These are phyloP conservation scores for Russula olivacea DNA, from an alignment of 768 basidiomycete genomes.

Conservation along the genomic window DNA sequence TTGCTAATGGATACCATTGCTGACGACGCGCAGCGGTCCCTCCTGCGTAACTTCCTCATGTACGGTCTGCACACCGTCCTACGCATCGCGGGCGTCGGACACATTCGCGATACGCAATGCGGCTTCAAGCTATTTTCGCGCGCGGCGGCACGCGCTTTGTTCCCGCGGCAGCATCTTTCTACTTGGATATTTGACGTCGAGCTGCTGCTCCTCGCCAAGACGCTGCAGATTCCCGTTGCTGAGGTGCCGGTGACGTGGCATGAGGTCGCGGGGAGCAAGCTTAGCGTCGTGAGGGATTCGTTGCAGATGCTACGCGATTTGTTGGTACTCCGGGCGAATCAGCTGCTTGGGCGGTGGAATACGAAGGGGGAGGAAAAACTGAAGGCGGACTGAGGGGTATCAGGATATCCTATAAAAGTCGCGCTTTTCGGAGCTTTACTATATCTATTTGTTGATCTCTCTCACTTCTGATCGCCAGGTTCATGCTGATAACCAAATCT, in stretches of 20 bases:
- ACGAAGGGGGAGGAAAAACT: background rate
- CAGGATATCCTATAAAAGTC: no score
- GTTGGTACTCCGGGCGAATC: constrained; percentile 76
- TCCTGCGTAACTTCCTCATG: constrained; percentile 89
- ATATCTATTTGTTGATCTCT: background rate
- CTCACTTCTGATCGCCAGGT: background rate
- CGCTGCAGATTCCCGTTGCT: constrained; percentile 66
- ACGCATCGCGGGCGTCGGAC: constrained; percentile 80
- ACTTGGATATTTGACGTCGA: constrained; percentile 99
- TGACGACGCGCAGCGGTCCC: constrained; percentile 56
- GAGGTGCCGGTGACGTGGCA: constrained; percentile 93
- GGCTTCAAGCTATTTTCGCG: constrained; percentile 96
- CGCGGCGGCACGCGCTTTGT: constrained; percentile 70
- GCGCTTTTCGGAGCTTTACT: background rate
- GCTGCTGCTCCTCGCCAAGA: constrained; percentile 77
- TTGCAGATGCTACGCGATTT: constrained; percentile 88
- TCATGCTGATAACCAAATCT: background rate
- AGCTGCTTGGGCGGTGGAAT: constrained; percentile 69
- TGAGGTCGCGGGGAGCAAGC: constrained; percentile 89
- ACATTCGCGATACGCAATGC: constrained; percentile 92
- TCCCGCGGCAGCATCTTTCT: constrained; percentile 79
- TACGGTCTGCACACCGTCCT: constrained; percentile 87
- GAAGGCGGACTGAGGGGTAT: constrained; percentile 20
- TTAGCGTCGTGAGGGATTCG: constrained; percentile 78
- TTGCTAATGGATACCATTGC: background rate